A percentile compares a stretch with the other conserved stretches of the same genome.
Conservation (phyloP, 257 asterid species). For the Rhazya stricta region DNA sequence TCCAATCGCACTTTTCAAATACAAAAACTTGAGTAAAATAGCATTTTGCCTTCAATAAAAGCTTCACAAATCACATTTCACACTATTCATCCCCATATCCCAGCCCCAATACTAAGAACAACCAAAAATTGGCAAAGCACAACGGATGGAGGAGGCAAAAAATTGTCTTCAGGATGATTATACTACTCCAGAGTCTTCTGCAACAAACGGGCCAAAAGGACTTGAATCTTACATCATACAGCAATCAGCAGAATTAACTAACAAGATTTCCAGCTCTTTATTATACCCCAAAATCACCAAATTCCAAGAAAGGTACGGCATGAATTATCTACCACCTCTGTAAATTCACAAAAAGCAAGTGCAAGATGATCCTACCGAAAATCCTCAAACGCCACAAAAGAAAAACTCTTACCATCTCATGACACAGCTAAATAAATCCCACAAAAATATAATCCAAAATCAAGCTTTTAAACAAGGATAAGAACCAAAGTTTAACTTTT, state of each 20-base stretch:
- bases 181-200: background rate
- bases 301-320: background rate
- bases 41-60: no score
- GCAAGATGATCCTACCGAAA: background rate
- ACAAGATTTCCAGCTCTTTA: background rate
- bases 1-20: background rate
- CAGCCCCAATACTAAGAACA: background rate
- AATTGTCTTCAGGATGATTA: background rate
- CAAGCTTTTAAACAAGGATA: background rate
- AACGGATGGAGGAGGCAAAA: background rate
- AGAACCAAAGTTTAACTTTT: conserved; percentile 12
- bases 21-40: no score
- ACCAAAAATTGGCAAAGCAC: background rate
- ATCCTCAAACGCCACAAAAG: conserved; percentile 8
- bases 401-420: background rate
- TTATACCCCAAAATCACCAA: background rate
- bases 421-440: conserved; percentile 2
- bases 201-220: background rate
- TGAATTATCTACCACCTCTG: background rate
- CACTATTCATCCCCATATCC: background rate
- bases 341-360: conserved; percentile 7
- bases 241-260: conserved; percentile 3
- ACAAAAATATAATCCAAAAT: background rate
- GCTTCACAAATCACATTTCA: no score
- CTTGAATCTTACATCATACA: background rate